These are phyloP conservation scores for Chenopodium album DNA, from an alignment of 148 eudicot species.

Conservation along the genomic window DNA sequence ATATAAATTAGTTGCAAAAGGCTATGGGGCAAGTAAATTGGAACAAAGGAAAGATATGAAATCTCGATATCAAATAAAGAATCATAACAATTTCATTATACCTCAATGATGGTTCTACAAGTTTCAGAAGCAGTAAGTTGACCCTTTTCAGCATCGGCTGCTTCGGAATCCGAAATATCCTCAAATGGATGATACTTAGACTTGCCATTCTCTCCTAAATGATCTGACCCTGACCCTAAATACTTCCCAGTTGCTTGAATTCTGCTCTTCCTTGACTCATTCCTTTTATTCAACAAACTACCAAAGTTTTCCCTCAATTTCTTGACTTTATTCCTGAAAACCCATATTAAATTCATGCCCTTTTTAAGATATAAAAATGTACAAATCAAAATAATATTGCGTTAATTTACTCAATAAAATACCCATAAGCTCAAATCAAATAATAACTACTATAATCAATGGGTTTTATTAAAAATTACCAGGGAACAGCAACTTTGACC, in stretches of 20 bases:
- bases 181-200: conserved; percentile 83
- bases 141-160: conserved; percentile 48
- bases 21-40: no score
- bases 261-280: conserved; percentile 30
- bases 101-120: conserved; percentile 89
- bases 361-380: neutral
- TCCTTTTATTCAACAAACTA: conserved; percentile 35
- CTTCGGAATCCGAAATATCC: conserved; percentile 61
- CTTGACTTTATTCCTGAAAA: conserved; percentile 53
- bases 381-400: neutral
- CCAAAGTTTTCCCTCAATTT: conserved; percentile 39
- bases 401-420: no score
- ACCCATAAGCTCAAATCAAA: neutral
- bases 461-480: conserved; percentile 23
- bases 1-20: no score
- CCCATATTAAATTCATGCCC: conserved; percentile 1
- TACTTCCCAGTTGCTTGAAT: conserved; percentile 64
- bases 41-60: no score
- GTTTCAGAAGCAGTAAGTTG: conserved; percentile 76
- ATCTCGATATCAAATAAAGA: neutral
- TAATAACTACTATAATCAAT: conserved; percentile 10
- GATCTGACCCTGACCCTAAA: conserved; percentile 52
- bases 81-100: conserved; percentile 19
- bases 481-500: conserved; percentile 26
- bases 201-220: conserved; percentile 56